These are phyloP conservation scores for Neurospora sp. DNA, from an alignment of 495 filamentous ascomycete genomes.

Conservation along the genomic window DNA sequence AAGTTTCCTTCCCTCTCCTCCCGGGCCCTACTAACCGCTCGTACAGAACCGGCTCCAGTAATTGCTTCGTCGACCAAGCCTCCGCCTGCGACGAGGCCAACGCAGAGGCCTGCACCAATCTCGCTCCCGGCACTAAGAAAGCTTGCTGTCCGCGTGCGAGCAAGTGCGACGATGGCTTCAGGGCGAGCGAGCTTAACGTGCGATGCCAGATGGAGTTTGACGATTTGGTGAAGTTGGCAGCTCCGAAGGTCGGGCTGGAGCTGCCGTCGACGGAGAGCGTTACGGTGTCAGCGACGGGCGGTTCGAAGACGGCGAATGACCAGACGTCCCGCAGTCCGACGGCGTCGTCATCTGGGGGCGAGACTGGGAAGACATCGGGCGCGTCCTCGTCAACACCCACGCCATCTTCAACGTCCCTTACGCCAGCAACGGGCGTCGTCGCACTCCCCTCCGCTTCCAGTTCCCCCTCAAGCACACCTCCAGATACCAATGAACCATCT, in stretches of 20 bases:
- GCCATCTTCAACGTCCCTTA: neutral
- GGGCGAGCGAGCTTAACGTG: neutral
- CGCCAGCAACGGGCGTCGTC: neutral
- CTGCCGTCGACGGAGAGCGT: neutral
- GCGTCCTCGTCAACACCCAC: neutral
- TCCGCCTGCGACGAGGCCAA: constrained; percentile 3
- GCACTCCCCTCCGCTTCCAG: neutral
- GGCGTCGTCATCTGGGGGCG: neutral
- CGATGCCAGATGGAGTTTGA: neutral
- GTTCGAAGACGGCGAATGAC: neutral
- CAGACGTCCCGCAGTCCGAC: neutral
- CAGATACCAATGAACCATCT: neutral
- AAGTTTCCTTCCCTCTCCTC: neutral
- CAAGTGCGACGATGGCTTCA: neutral
- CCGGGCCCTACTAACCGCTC: neutral
- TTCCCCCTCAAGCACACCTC: neutral
- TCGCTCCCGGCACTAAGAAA: neutral
- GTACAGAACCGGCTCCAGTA: neutral
- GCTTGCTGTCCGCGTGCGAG: neutral
- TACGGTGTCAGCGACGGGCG: neutral
- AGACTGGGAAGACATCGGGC: neutral
- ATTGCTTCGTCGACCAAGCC: constrained; percentile 4
- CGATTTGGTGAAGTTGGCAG: neutral
- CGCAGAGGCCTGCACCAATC: constrained; percentile 4
- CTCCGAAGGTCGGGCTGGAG: neutral